Conservation (phyloP, 495 filamentous ascomycete species). For the Talaromyces ruber region DNA sequence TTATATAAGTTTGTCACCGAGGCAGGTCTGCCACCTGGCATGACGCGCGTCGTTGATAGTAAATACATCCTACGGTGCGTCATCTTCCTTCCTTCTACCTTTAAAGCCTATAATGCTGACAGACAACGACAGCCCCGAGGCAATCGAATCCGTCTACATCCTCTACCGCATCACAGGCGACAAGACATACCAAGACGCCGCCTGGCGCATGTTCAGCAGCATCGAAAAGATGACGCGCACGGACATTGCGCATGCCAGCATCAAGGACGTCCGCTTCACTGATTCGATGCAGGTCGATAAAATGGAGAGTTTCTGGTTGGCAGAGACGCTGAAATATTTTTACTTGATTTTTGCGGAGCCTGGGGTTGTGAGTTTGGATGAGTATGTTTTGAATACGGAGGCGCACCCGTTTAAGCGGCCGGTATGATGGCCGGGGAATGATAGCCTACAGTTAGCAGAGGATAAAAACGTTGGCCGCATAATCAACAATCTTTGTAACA, state of each 20-base stretch:
- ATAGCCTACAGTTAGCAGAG: too few relatives aligned
- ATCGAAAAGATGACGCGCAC: slow-evolving; percentile 55
- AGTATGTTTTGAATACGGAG: slow-evolving; percentile 69
- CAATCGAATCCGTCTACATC: slow-evolving; percentile 66
- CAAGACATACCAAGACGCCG: slow-evolving; percentile 52
- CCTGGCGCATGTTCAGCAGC: slow-evolving; percentile 69
- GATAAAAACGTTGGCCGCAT: too few relatives aligned
- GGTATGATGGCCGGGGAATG: neutral
- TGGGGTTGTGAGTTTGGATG: slow-evolving; percentile 57
- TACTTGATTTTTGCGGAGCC: slow-evolving; percentile 78
- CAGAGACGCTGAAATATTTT: slow-evolving; percentile 90
- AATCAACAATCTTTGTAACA: neutral
- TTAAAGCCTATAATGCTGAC: slow-evolving; percentile 4
- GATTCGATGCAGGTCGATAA: slow-evolving; percentile 29
- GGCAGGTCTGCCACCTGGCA: slow-evolving; percentile 46
- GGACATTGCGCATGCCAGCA: slow-evolving; percentile 47
- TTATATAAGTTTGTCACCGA: slow-evolving; percentile 30
- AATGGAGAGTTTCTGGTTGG: slow-evolving; percentile 54
- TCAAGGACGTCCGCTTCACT: slow-evolving; percentile 43
- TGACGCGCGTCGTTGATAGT: slow-evolving; percentile 47
- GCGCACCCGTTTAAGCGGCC: slow-evolving; percentile 62
- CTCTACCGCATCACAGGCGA: slow-evolving; percentile 71
- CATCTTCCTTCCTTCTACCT: neutral
- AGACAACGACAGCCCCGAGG: slow-evolving; percentile 42
- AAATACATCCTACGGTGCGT: slow-evolving; percentile 60